phyloP scores from a whole-genome alignment of 768 basidiomycete genomes.

The Hericium rajendrae region DNA sequence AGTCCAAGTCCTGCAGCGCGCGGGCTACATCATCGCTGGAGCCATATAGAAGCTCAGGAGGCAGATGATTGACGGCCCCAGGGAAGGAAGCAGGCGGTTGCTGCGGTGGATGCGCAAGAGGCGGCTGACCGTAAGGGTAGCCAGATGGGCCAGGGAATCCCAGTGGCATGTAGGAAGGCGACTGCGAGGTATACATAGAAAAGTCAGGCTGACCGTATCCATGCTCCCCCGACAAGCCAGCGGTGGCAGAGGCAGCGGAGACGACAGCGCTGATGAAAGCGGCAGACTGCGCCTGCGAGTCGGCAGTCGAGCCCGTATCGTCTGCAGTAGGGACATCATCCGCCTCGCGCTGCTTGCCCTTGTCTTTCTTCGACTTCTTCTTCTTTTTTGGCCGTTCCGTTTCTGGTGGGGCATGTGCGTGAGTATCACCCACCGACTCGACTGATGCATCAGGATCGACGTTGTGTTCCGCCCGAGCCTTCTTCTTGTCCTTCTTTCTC shows the following conservation, averaged over 20 bases:
- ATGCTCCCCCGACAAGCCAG: slow-evolving; percentile 14
- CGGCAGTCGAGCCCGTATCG: slow-evolving; percentile 1
- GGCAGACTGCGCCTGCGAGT: slow-evolving; percentile 24
- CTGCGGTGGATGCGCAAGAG: slow-evolving; percentile 26
- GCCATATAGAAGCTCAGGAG: slow-evolving; percentile 31
- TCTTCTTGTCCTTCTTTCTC: slow-evolving; percentile 17
- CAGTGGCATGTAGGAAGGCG: slow-evolving; percentile 3
- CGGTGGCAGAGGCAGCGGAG: slow-evolving; percentile 48
- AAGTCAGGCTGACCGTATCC: slow-evolving; percentile 16
- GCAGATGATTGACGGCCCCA: slow-evolving; percentile 7
- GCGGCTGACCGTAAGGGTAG: background rate
- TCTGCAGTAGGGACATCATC: slow-evolving; percentile 13
- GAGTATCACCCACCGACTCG: slow-evolving; percentile 6
- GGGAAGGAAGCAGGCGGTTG: background rate
- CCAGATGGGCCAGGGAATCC: background rate
- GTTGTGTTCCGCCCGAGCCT: background rate
- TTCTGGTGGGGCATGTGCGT: slow-evolving; percentile 20
- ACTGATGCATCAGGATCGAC: slow-evolving; percentile 13
- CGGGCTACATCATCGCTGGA: slow-evolving; percentile 71
- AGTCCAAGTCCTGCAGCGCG: slow-evolving; percentile 62
- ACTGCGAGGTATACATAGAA: slow-evolving; percentile 9
- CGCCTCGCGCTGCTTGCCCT: slow-evolving; percentile 27
- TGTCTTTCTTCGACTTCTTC: slow-evolving; percentile 25
- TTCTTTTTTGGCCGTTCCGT: slow-evolving; percentile 11
- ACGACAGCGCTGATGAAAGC: slow-evolving; percentile 58